Base-by-base conservation (phyloP, 2,329 filamentous ascomycete genomes). In the Fusarium napiforme region DNA sequence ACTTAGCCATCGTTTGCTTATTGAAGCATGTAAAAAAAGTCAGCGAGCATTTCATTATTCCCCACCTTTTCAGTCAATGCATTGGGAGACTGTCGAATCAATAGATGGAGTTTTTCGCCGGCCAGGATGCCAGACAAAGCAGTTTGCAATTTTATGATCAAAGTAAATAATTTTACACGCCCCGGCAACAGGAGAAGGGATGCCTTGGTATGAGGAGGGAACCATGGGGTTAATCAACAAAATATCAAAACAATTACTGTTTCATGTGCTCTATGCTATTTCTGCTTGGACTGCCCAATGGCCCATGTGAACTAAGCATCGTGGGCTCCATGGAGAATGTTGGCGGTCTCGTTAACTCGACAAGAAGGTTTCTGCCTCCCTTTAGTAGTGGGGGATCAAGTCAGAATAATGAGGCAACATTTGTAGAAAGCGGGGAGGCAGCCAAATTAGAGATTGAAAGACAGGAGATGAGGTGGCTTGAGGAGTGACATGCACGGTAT, bases 121-220 rank as follows among this genome's bases (percentile, higher is more conserved):
- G 71, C 76, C 66, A 70, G 66, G 75, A 75, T 73, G 72, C 73
- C 67, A 57, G 66, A 60, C 62, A 67, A 62, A 64, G 63, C 69
- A 77, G 56, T 72, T 70, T 73, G 71, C 66, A 73, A 53, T 65
- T 72, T 78, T 65, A 78, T 58, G 71, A 76, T 64, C 37, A 71
- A 50, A 69, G 65, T 75, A 78, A 62, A 78, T 78, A 77, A 73
- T 75, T 56, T 37, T 46, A 59, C 45, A 60, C 63, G 42, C 55
- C 72, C 63, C 46, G 30, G 39, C 45, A 65, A 60, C 60, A 71
- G 45, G 55, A 62, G 74, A 36, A 55, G 66, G 59, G 53, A 57
- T 61, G 55, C 53, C 58, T 45, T 46, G 56, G 34, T 52, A 43
- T 53, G 49, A 50, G 60, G 46, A 39, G 43, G 60, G 60, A 47